Evolutionary conservation across 768 basidiomycete genomes (phyloP).

Genomic region (Mrakia hoshinonis): DNA sequence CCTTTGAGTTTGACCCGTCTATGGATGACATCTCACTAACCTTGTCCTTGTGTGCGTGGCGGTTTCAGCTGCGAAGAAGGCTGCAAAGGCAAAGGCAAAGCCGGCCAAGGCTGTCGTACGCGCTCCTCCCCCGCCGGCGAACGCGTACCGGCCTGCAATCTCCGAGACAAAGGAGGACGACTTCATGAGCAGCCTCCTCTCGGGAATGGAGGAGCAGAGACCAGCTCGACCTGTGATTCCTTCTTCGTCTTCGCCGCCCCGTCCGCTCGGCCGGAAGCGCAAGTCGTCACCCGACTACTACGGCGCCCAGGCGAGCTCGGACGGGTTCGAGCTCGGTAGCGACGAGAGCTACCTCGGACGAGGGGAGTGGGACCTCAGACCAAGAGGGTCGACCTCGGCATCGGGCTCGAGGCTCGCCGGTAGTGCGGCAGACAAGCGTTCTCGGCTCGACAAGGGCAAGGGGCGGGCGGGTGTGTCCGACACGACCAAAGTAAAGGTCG

Average conservation of each 20-base stretch:
- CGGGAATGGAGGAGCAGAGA: conserved; percentile 51
- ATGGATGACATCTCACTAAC: background rate
- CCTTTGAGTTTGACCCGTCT: background rate
- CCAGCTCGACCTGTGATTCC: conserved; percentile 4
- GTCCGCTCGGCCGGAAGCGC: conserved; percentile 54
- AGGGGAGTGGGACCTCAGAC: background rate
- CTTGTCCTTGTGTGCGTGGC: background rate
- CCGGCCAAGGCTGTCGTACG: conserved; percentile 40
- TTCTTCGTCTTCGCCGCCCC: conserved; percentile 35
- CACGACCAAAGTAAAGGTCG: conserved; percentile 32
- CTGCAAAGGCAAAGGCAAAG: conserved; percentile 46
- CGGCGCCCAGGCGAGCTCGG: conserved; percentile 20
- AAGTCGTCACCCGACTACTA: conserved; percentile 35
- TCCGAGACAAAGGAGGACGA: conserved; percentile 75
- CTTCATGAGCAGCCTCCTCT: conserved; percentile 76
- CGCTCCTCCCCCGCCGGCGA: conserved; percentile 51
- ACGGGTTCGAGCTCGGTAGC: conserved; percentile 16
- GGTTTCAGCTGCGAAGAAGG: conserved; percentile 39
- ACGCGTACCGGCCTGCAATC: conserved; percentile 67
- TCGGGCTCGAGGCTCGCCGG: conserved; percentile 16
- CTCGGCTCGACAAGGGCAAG: conserved; percentile 26
- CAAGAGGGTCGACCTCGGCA: background rate
- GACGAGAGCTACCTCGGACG: conserved; percentile 6
- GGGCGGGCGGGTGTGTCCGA: conserved; percentile 35
- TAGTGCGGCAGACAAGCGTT: conserved; percentile 16